Evolutionary conservation across 176 grass and related monocot genomes (phyloP), one percentile per base, ranked within the genome.

Genomic region (Miscanthus lutarioriparius): DNA sequence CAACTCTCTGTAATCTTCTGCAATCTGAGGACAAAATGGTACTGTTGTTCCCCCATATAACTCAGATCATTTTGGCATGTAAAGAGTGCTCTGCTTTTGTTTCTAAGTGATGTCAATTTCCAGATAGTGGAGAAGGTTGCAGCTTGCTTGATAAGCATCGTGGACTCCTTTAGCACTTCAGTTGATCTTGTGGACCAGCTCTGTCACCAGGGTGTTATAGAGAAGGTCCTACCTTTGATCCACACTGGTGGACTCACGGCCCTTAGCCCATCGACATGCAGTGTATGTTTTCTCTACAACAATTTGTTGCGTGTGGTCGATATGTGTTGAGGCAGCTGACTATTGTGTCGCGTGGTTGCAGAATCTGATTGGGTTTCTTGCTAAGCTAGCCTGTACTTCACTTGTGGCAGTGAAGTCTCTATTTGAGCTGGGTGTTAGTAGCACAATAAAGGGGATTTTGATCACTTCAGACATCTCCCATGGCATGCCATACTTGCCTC

Each of bases 51-150:
- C 39, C 47, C 61, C 40, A 48, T 69, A 19, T 68, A 32, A 80
- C 68, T 48, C 22, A 63, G 11, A 6, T 37, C 77, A n/a, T 47
- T 47, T 69, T 62, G 63, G 3, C 59, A 86, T 83, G 30, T 10
- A 30, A 65, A 35, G 6, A 20, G 25, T 81, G 61, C 75, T 83
- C 6, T 79, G 16, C 68, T 79, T 68, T 70, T 75, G 17, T 37
- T 79, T 87, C 32, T 74, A 51, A 48, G 2, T 69, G 16, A 75
- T 75, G 10, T 83, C 58, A 82, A 19, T 53, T 89, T 78, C 56
- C 89, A 99, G 96, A 82, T 92, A 9, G 90, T 94, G 59, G 96
- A 96, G 64, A 96, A 85, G 67, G 91, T 96, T 83, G 88, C 93
- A 70, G 72, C 67, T 81, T 96, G 93, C 78, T 87, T 99, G 59